Evolutionary conservation across 1,139 yeast genomes (phyloP), one percentile per base, ranked within the genome.

Genomic region (Saccharomyces hybrid): DNA sequence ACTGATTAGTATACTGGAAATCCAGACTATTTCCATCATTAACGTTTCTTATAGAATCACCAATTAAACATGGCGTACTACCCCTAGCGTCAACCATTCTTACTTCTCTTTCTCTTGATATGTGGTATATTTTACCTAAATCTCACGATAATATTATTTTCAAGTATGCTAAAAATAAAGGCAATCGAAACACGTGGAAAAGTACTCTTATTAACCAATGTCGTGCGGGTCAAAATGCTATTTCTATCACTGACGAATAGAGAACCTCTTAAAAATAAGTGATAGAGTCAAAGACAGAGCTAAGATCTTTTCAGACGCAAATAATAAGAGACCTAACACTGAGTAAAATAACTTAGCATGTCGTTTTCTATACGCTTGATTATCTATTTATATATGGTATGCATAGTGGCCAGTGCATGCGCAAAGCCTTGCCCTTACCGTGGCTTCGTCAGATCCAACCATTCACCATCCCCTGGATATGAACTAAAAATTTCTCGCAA

Each of bases 1-100:
- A 14, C 31, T 31, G 44, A 14, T 34, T 47, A 28, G n/a, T 38
- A n/a, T 48, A 41, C 38, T 44, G 47, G 14, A 32, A 29, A 41
- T 50, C 50, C 38, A 49, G 16, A 34, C 50, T 42, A 11, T 49
- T 49, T 31, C 51, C 54, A 28, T 52, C 63, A 32, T 59, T 52
- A 51, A 57, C 56, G 48, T 56, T 54, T 51, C 65, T 59, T 7
- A 62, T 62, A 1, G 65, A 62, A 26, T 54, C 44, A 4, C 65
- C 65, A 14, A 62, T 20, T 11, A 38, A 38, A 20, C 44, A 38
- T 8, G 44, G 44, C 6, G 44, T 38, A 38, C 44, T 38, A 16
- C 44, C 44, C 20, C 13, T 38, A 38, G 44, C 26, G 25, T 38
- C 44, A 38, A 38, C 44, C 44, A 38, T 38, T 38, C 20, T 8